Evolutionary conservation across 116 monocot species (phyloP), one percentile per base, ranked within the genome.

Genomic region (Cymodocea nodosa): DNA sequence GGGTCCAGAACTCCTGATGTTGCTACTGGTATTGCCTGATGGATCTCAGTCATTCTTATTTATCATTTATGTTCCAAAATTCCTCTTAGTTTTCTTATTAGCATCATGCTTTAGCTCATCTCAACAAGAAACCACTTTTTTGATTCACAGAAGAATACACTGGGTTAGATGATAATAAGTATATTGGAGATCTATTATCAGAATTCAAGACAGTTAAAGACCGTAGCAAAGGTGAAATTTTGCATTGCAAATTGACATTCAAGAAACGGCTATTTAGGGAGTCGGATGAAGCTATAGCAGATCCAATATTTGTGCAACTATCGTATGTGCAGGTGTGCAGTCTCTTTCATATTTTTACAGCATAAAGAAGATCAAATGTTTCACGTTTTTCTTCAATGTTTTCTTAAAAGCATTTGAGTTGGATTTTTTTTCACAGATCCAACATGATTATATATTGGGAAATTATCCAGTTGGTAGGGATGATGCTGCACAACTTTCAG

Each of bases 401-500:
- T 44, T 10, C 44, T 44, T 44, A 10, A 10, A 44, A 44, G 44
- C 8, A 44, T 44, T 12, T 44, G 44, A 12, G 44, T 44, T 44
- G 44, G 44, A 44, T 44, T 12, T 44, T 44, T 44, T 53, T 67
- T 67, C 35, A 67, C 79, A 98, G 98, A 73, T 98, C 23, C 98
- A 98, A 78, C 92, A 98, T 76, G 98, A 98, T 75, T 98, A 98
- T 65, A 89, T 92, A 60, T 80, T 85, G 60, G 98, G 98, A 70
- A 92, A 89, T 72, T 98, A 98, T 81, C 98, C 98, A 5, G 98
- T 98, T 70, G 89, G 86, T 51, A 82, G 92, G 59, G 92, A 98
- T 79, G 92, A 92, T 86, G 98, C 98, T 70, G 89, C 98, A 24
- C 86, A 92, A 63, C 79, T 98, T 1, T 82, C 92, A 55, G 92